phyloP scores from a whole-genome alignment of 768 basidiomycete genomes.

The Pleurotus eryngii region DNA sequence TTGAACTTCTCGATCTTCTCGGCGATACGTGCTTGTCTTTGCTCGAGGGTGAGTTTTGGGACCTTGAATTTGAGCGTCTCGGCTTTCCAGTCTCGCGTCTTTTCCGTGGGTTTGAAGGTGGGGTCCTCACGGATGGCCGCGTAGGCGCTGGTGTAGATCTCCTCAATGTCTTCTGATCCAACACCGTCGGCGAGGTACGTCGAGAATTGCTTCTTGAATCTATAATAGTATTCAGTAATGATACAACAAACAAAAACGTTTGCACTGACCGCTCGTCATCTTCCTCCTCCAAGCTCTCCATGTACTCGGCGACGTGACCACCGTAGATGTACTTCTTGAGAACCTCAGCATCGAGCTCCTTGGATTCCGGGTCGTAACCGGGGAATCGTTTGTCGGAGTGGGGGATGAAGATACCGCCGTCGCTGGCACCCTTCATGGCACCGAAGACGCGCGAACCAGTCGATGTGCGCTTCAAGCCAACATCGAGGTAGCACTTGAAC shows the following conservation, averaged over 20 bases:
- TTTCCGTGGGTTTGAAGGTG: conserved; percentile 83
- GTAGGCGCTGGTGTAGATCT: conserved; percentile 90
- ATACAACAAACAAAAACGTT: not conserved
- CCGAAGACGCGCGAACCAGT: conserved; percentile 97
- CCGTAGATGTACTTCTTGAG: conserved; percentile 98
- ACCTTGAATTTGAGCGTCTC: conserved; percentile 73
- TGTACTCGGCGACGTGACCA: conserved; percentile 98
- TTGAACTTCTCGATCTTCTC: conserved; percentile 91
- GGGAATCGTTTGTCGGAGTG: conserved; percentile 99
- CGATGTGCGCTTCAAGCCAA: conserved; percentile 95
- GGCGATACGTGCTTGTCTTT: conserved; percentile 80
- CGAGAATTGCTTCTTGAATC: conserved; percentile 97
- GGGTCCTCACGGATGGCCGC: conserved; percentile 96
- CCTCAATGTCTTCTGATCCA: conserved; percentile 95
- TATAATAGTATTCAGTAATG: conserved; percentile 25
- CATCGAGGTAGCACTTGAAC: conserved; percentile 99
- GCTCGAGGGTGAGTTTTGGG: conserved; percentile 64
- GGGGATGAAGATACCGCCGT: conserved; percentile 97
- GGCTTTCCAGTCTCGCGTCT: conserved; percentile 88
- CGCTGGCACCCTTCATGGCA: conserved; percentile 97
- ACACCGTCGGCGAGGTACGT: conserved; percentile 93
- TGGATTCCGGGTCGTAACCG: conserved; percentile 90
- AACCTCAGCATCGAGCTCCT: conserved; percentile 90
- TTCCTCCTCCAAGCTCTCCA: conserved; percentile 99
- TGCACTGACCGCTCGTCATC: conserved; percentile 85